phyloP scores from a whole-genome alignment of 768 basidiomycete species.

The Russula virescens region DNA sequence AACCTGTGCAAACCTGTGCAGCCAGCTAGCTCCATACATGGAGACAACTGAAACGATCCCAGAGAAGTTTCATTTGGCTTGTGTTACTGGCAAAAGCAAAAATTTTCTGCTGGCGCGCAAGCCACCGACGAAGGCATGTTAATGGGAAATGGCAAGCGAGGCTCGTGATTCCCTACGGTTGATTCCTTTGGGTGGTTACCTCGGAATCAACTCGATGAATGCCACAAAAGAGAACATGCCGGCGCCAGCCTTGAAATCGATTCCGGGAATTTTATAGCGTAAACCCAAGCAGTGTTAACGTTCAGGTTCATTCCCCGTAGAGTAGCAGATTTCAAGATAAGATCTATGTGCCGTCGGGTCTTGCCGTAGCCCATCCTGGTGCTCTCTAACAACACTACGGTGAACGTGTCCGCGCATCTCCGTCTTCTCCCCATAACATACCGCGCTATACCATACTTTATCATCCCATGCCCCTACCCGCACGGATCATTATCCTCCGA shows the following conservation, averaged over 20 bases:
- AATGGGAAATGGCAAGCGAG: constrained; percentile 13
- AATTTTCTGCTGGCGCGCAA: constrained; percentile 12
- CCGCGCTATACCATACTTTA: constrained; percentile 13
- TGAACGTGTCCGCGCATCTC: constrained; percentile 23
- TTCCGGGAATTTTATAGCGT: constrained; percentile 24
- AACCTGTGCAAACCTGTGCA: constrained; percentile 21
- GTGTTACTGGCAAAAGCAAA: background rate
- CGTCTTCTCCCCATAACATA: constrained; percentile 19
- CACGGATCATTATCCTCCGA: constrained; percentile 22
- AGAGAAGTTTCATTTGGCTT: constrained; percentile 9
- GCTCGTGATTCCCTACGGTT: constrained; percentile 17
- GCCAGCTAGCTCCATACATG: constrained; percentile 18
- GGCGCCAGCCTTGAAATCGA: constrained; percentile 22
- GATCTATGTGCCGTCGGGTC: constrained; percentile 9
- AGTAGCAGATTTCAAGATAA: constrained; percentile 21
- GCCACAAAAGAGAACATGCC: constrained; percentile 22
- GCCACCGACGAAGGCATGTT: background rate
- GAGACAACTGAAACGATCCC: constrained; percentile 12
- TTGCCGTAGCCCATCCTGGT: constrained; percentile 10
- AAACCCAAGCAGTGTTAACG: constrained; percentile 17
- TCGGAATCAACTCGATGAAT: constrained; percentile 23
- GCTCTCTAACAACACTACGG: constrained; percentile 19
- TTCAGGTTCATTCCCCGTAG: constrained; percentile 19
- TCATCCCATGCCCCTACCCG: constrained; percentile 15
- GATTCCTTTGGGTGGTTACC: constrained; percentile 16